Conservation (phyloP, 2,329 filamentous ascomycete genomes). For the Cordyceps cateniannulata region DNA sequence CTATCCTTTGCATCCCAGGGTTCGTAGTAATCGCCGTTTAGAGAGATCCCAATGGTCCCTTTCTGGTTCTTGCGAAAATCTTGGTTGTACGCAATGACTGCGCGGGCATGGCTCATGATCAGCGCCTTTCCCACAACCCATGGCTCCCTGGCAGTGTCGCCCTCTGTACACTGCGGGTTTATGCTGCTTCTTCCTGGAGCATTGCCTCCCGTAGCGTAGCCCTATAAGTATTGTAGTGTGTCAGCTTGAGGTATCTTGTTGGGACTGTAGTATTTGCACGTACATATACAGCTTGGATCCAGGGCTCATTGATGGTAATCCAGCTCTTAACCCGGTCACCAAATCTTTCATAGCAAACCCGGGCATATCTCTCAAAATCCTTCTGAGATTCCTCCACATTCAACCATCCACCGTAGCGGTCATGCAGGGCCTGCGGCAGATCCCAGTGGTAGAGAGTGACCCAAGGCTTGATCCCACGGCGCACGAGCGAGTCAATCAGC, state of each 20-base stretch:
- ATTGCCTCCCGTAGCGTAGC: constrained; percentile 28
- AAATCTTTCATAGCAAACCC: constrained; percentile 30
- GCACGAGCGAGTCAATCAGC: constrained; percentile 52
- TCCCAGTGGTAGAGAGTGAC: constrained; percentile 64
- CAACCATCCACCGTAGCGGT: constrained; percentile 30
- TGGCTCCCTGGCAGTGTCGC: constrained; percentile 29
- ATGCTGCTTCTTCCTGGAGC: constrained; percentile 27
- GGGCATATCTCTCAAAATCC: constrained; percentile 31
- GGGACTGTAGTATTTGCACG: not conserved
- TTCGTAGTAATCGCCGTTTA: constrained; percentile 34
- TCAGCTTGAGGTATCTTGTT: not conserved
- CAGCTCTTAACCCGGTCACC: constrained; percentile 36
- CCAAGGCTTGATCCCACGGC: constrained; percentile 52
- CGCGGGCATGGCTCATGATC: constrained; percentile 30
- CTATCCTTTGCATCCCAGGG: constrained; percentile 25
- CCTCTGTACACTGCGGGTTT: constrained; percentile 21
- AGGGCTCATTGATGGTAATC: constrained; percentile 35
- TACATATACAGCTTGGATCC: constrained; percentile 31
- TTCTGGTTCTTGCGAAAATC: constrained; percentile 25
- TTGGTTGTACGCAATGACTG: constrained; percentile 24
- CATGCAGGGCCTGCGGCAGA: constrained; percentile 28
- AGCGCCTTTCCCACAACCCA: constrained; percentile 30
- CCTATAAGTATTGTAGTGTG: too few species aligned
- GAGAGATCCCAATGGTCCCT: constrained; percentile 28
- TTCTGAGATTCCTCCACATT: constrained; percentile 24